Evolutionary conservation across 2,329 filamentous ascomycete species (phyloP).

Genomic region (Pseudocercospora macadamiae): DNA sequence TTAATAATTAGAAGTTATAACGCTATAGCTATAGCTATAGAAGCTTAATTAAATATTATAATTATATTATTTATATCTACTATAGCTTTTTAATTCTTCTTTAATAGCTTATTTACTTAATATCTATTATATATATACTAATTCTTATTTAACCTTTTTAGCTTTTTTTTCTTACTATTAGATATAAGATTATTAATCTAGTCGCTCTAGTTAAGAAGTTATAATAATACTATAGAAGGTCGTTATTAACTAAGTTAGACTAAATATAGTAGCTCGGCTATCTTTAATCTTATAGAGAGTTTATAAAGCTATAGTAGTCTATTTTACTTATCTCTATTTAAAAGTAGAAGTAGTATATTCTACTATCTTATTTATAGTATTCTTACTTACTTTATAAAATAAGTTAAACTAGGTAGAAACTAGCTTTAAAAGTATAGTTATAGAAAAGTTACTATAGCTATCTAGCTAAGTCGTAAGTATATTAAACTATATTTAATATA

Average conservation of each 20-base stretch:
- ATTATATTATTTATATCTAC: no score
- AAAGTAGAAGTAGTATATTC: no score
- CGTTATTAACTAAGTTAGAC: neutral
- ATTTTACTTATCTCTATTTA: no score
- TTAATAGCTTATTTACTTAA: conserved; percentile 7
- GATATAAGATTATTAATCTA: neutral
- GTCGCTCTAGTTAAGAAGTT: neutral
- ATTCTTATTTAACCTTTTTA: neutral
- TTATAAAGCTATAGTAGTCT: no score
- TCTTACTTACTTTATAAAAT: neutral
- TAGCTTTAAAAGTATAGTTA: neutral
- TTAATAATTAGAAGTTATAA: no score
- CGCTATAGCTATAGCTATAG: conserved; percentile 4
- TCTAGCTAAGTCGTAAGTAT: neutral
- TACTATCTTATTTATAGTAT: no score
- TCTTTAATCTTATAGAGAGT: no score
- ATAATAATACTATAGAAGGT: neutral
- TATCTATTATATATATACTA: neutral
- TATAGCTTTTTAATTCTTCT: conserved; percentile 9
- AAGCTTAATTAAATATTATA: no score
- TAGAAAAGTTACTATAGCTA: neutral
- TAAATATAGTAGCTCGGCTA: neutral
- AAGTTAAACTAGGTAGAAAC: neutral
- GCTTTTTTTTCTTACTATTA: neutral
- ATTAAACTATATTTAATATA: neutral